A percentile compares a stretch with the other conserved stretches of the same genome.
Evolutionary conservation across 225 moss, liverwort and hornwort species (phyloP).

Genomic region (Bryoerythrophyllum caledonicum): DNA sequence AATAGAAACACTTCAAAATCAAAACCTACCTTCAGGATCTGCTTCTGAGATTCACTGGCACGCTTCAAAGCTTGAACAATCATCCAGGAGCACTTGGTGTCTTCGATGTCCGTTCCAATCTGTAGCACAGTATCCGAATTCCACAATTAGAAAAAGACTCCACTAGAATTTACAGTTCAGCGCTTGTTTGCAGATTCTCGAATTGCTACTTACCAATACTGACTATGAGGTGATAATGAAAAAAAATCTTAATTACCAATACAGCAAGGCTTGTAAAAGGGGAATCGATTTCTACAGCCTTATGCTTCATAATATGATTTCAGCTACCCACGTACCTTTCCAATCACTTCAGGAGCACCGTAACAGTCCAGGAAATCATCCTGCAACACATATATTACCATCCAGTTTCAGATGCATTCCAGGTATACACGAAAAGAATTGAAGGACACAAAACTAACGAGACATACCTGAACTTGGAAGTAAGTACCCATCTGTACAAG

Average conservation of each 20-base stretch:
- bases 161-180: neutral
- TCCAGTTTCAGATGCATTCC: slow-evolving; percentile 12
- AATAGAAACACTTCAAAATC: neutral
- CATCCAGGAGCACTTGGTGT: slow-evolving; percentile 98
- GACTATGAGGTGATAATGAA: neutral
- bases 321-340: slow-evolving; percentile 60
- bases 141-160: slow-evolving; percentile 10
- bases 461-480: slow-evolving; percentile 91
- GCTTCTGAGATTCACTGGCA: slow-evolving; percentile 78
- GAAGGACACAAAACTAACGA: neutral
- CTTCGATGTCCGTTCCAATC: slow-evolving; percentile 99
- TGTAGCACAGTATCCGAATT: slow-evolving; percentile 27
- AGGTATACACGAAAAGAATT: neutral
- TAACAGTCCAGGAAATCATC: slow-evolving; percentile 93
- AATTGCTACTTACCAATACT: neutral
- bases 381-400: slow-evolving; percentile 32
- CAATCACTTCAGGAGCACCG: slow-evolving; percentile 86
- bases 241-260: neutral
- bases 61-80: slow-evolving; percentile 86
- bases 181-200: neutral
- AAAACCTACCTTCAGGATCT: slow-evolving; percentile 48
- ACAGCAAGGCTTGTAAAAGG: neutral
- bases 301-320: neutral
- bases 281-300: neutral
- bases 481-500: slow-evolving; percentile 95